These are phyloP conservation scores for Neurospora hispaniola DNA, from an alignment of 495 filamentous ascomycete species.

Conservation along the genomic window DNA sequence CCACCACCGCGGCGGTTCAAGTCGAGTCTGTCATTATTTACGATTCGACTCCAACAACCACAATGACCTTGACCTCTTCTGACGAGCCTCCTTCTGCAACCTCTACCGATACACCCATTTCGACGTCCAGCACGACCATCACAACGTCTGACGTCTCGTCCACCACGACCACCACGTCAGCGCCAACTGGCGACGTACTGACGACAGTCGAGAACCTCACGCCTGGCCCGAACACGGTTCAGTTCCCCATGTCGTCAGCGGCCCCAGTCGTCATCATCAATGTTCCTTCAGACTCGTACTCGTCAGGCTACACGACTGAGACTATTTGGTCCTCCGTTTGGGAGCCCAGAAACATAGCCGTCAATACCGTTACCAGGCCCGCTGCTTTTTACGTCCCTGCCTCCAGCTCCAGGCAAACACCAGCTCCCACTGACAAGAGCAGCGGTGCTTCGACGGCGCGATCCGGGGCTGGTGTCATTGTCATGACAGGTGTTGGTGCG, in stretches of 20 bases:
- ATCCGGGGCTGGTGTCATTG: background rate
- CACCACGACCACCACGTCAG: background rate
- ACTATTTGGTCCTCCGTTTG: background rate
- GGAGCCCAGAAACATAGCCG: background rate
- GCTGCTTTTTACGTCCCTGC: background rate
- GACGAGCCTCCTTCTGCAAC: no score
- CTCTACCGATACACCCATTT: background rate
- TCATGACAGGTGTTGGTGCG: background rate
- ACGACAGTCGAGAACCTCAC: background rate
- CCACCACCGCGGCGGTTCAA: background rate
- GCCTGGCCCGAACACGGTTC: background rate
- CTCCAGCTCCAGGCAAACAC: background rate
- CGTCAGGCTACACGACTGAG: background rate
- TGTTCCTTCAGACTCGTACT: background rate
- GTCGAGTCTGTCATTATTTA: background rate
- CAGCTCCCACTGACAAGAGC: background rate
- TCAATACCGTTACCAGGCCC: background rate
- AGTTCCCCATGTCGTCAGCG: background rate
- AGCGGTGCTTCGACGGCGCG: background rate
- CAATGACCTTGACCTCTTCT: no score
- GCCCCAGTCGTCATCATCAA: background rate
- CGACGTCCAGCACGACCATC: no score
- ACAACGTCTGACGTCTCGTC: background rate
- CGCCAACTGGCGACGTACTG: background rate
- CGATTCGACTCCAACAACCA: no score